These are phyloP conservation scores for Cryptococcus sp. DNA, from an alignment of 1,284 basidiomycete species.

Conservation along the genomic window DNA sequence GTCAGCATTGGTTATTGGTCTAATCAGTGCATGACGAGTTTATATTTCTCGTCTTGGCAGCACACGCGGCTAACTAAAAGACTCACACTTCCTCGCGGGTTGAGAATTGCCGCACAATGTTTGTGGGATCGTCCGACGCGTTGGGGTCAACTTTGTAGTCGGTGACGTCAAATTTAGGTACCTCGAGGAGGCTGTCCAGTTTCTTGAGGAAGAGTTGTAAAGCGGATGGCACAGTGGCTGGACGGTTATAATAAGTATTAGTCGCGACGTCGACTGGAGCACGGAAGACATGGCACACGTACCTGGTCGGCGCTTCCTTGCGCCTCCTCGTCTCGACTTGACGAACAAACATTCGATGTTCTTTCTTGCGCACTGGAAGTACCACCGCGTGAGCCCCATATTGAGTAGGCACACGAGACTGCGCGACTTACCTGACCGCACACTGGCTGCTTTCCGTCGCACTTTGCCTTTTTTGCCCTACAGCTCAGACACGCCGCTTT, in stretches of 20 bases:
- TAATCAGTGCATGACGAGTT: not conserved
- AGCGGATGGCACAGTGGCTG: slow-evolving; percentile 37
- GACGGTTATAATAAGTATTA: no score
- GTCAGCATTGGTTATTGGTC: not conserved
- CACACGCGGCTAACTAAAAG: not conserved
- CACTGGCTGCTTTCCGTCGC: slow-evolving; percentile 49
- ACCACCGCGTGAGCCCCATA: not conserved
- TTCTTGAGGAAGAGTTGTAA: slow-evolving; percentile 47
- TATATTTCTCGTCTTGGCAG: not conserved
- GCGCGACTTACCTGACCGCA: slow-evolving; percentile 49
- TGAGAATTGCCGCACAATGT: slow-evolving; percentile 39
- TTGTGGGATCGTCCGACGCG: slow-evolving; percentile 33
- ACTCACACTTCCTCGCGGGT: slow-evolving; percentile 45
- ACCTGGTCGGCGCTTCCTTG: slow-evolving; percentile 49
- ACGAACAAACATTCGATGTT: slow-evolving; percentile 51
- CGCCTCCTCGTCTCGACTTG: slow-evolving; percentile 51
- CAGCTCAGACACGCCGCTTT: slow-evolving; percentile 53
- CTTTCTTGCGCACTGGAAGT: slow-evolving; percentile 44
- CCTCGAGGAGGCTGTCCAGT: slow-evolving; percentile 41
- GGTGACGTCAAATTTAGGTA: slow-evolving; percentile 6
- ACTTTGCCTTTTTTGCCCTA: slow-evolving; percentile 51
- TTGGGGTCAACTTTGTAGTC: slow-evolving; percentile 13
- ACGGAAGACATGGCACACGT: slow-evolving; percentile 2
- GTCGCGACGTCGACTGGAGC: no score
- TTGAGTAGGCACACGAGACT: not conserved